Base-by-base conservation (phyloP, 331 rosid species). In the Prunus yedoensis region DNA sequence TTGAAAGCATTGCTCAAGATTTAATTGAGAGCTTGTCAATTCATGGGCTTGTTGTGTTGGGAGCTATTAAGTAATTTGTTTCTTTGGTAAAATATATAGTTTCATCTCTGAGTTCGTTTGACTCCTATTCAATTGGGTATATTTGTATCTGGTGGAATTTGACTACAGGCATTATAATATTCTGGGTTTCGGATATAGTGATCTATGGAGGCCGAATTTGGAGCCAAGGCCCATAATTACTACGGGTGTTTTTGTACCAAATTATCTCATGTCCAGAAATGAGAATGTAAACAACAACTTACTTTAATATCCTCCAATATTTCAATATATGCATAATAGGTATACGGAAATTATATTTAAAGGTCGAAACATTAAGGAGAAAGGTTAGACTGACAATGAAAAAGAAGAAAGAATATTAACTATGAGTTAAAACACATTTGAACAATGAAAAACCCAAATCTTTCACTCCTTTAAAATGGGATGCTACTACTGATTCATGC, bases 121-220 rank as follows among this genome's bases (percentile, higher is more conserved):
- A 16, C 41, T 73, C 3, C 43, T 35, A 51, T 59, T 75, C 52
- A 21, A 15, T 23, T 66, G 68, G 68, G 62, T 18, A 35, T 35
- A 4, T 18, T 76, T 58, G 11, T 68, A 15, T 57, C 5, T 46
- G 43, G 43, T 77, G 28, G 69, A 68, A 58, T 77, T 68, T 70
- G 79, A 23, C 21, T 49, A 14, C 10, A 6, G 65, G 54, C 21
- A 2, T 23, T 75, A 17, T 16, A 21, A 16, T n/a, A 47, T 1
- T 65, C 17, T 16, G 57, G 53, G 38, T 28, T 28, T 67, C 21
- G 43, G 52, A n/a, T 25, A 51, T 16, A 83, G 73, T 80, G 65
- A 79, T 43, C 57, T 62, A 86, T 85, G 97, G 91, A 89, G 87
- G 79, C 96, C 67, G 77, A 80, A 73, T 79, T 86, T 80, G 86